These are phyloP conservation scores for Cercophora scortea DNA, from an alignment of 495 filamentous ascomycete genomes.

Conservation along the genomic window DNA sequence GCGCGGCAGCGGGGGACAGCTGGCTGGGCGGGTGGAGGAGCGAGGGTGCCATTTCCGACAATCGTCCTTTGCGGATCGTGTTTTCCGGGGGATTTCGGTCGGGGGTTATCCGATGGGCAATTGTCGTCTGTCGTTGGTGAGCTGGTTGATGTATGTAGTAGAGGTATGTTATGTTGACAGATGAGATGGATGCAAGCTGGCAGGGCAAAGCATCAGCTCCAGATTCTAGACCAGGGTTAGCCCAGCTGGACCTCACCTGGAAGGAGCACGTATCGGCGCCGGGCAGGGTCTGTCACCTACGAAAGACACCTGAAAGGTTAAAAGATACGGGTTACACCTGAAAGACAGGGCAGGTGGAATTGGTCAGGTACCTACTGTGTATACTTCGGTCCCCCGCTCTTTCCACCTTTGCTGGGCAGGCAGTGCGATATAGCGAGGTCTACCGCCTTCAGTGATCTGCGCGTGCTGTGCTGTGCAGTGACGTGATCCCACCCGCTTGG, in stretches of 20 bases:
- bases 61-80: background rate
- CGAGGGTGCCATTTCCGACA: conserved; percentile 36
- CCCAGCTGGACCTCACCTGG: background rate
- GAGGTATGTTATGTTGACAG: background rate
- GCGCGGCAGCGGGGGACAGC: conserved; percentile 43
- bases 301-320: no score
- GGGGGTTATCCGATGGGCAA: background rate
- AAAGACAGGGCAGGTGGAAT: no score
- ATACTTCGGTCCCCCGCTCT: no score
- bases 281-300: no score
- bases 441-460: no score
- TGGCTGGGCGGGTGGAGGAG: conserved; percentile 41
- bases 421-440: no score
- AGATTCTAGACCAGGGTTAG: background rate
- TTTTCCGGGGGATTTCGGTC: background rate
- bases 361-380: no score
- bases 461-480: no score
- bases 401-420: no score
- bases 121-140: background rate
- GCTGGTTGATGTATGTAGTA: background rate
- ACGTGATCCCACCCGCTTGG: no score
- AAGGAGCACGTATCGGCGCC: no score
- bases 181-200: background rate
- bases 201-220: background rate
- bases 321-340: no score